phyloP scores from a whole-genome alignment of 1,284 basidiomycete species.

The Tremellales sp. region DNA sequence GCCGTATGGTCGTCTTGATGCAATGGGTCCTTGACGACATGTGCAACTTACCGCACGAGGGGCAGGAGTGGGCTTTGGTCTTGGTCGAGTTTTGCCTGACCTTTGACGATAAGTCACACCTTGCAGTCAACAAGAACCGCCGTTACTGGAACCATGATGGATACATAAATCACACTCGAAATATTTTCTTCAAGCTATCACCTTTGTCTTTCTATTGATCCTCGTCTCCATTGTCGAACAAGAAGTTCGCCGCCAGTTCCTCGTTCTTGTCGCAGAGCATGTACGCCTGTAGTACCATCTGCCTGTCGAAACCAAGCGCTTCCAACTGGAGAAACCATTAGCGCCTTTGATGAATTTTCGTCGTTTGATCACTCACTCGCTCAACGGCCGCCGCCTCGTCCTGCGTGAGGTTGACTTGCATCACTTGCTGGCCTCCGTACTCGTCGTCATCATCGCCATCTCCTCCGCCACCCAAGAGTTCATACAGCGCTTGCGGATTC shows the following conservation, averaged over 20 bases:
- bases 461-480: slow-evolving; percentile 56
- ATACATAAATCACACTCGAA: slow-evolving; percentile 1
- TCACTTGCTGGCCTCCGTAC: slow-evolving; percentile 58
- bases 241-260: slow-evolving; percentile 85
- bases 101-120: not conserved
- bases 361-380: slow-evolving; percentile 65
- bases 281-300: slow-evolving; percentile 77
- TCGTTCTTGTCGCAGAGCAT: slow-evolving; percentile 92
- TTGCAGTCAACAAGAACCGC: not conserved
- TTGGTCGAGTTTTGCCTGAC: too few relatives aligned
- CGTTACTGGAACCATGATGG: not conserved
- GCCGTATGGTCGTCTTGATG: too few relatives aligned
- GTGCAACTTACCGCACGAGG: too few relatives aligned
- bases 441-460: slow-evolving; percentile 51
- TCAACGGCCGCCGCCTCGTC: slow-evolving; percentile 83
- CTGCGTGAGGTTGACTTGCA: slow-evolving; percentile 64
- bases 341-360: too few relatives aligned
- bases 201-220: slow-evolving; percentile 39
- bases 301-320: slow-evolving; percentile 76
- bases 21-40: too few relatives aligned
- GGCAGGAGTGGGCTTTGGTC: too few relatives aligned
- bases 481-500: slow-evolving; percentile 67
- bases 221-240: slow-evolving; percentile 72
- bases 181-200: not conserved
- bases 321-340: slow-evolving; percentile 66